Evolutionary conservation across 2,329 filamentous ascomycete species (phyloP).

Genomic region (Colletotrichum sp.): DNA sequence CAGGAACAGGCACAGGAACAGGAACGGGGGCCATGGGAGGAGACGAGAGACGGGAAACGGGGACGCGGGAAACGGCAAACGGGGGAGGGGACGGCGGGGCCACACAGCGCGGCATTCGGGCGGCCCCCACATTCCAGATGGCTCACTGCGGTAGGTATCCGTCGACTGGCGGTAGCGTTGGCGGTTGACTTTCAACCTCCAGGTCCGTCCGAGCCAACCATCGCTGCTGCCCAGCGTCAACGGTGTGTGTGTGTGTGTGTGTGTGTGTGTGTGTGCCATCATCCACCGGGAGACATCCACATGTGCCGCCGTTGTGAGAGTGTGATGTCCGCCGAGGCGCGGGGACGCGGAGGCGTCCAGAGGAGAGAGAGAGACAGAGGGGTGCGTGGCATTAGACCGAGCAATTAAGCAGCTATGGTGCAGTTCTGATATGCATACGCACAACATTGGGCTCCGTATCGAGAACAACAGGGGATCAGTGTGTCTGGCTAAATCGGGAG

Average conservation of each 20-base stretch:
- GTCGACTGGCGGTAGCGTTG: neutral
- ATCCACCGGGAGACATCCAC: too few species aligned
- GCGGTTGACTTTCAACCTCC: neutral
- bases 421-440: neutral
- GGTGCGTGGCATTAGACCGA: neutral
- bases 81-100: neutral
- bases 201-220: neutral
- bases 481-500: neutral
- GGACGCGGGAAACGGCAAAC: neutral
- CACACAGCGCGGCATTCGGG: neutral
- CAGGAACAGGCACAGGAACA: neutral
- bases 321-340: neutral
- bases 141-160: neutral
- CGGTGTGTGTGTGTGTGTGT: neutral
- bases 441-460: neutral
- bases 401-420: neutral
- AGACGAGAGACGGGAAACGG: neutral
- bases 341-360: neutral
- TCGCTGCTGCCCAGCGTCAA: neutral
- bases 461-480: neutral
- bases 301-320: neutral
- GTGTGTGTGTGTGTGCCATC: too few species aligned
- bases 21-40: neutral
- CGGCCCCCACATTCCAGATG: neutral
- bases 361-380: neutral